A percentile compares a stretch with the other conserved stretches of the same genome.
These are phyloP conservation scores for Beta vulgaris DNA, from an alignment of 148 eudicot genomes.

Conservation along the genomic window DNA sequence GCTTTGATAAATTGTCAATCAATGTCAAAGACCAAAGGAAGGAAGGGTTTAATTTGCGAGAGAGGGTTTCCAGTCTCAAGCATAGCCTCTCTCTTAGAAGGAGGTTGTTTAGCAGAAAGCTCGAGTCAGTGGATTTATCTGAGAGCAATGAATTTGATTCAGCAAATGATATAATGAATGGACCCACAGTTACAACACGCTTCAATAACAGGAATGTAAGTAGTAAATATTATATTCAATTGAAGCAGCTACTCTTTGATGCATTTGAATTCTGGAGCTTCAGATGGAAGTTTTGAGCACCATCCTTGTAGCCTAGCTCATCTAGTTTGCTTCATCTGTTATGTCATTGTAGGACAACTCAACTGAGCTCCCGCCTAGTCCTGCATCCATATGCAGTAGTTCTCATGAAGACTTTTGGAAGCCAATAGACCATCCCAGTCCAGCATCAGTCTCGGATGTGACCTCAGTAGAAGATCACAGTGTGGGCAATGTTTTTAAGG, in stretches of 20 bases:
- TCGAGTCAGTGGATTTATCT: conserved; percentile 51
- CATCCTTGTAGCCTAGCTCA: background rate
- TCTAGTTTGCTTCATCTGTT: background rate
- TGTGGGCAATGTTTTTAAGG: conserved; percentile 58
- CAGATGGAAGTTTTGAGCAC: background rate
- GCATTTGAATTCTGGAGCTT: background rate
- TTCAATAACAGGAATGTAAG: conserved; percentile 62
- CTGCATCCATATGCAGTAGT: conserved; percentile 87
- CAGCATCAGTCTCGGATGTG: conserved; percentile 59
- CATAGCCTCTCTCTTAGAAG: conserved; percentile 62
- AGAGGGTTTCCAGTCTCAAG: conserved; percentile 66
- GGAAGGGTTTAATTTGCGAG: conserved; percentile 64
- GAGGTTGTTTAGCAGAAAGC: conserved; percentile 66
- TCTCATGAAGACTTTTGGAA: conserved; percentile 77
- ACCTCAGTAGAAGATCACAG: conserved; percentile 62
- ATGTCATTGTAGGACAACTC: conserved; percentile 62
- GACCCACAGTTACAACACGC: conserved; percentile 52
- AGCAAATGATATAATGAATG: conserved; percentile 47
- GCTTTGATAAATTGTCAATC: conserved; percentile 33
- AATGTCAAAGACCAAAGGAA: conserved; percentile 54
- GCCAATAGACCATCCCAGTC: conserved; percentile 54
- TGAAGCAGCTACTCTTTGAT: background rate
- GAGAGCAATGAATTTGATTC: conserved; percentile 37
- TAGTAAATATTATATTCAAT: conserved; percentile 31
- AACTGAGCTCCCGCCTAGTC: conserved; percentile 98